Percentiles rank a stretch among this genome's conserved stretches.
phyloP scores from a whole-genome alignment of 345 rosid genomes.

The Murraya koenigii region DNA sequence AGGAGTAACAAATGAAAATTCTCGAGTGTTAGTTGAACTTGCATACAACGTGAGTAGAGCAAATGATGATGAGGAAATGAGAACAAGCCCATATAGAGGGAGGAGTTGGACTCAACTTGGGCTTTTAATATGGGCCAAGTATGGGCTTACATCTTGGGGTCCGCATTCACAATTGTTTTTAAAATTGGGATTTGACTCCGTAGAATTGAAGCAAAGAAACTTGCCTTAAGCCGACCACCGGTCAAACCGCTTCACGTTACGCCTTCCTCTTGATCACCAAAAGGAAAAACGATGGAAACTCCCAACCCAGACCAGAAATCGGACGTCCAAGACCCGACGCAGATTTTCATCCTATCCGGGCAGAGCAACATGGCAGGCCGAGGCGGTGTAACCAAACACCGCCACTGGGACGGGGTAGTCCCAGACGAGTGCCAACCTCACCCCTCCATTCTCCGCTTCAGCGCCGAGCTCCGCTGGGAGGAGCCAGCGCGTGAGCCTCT shows the following conservation, averaged over 20 bases:
- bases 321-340: conserved; percentile 13
- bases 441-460: conserved; percentile 59
- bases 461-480: conserved; percentile 73
- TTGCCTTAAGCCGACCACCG: neutral
- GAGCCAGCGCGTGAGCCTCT: conserved; percentile 72
- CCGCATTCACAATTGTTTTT: neutral
- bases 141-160: neutral
- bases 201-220: neutral
- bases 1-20: too few relatives aligned
- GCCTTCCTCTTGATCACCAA: neutral
- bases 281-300: conserved; percentile 3
- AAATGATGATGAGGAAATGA: too few relatives aligned
- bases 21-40: too few relatives aligned
- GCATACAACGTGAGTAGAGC: too few relatives aligned
- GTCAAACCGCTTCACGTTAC: neutral
- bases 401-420: conserved; percentile 65
- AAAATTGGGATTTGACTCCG: neutral
- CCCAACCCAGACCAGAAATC: neutral
- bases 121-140: neutral
- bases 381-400: conserved; percentile 65
- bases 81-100: neutral
- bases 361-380: conserved; percentile 97
- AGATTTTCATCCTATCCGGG: conserved; percentile 81
- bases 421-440: conserved; percentile 61
- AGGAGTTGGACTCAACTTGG: neutral